phyloP scores from a whole-genome alignment of 257 asterid genomes.

The Solanum gandarillasii region DNA sequence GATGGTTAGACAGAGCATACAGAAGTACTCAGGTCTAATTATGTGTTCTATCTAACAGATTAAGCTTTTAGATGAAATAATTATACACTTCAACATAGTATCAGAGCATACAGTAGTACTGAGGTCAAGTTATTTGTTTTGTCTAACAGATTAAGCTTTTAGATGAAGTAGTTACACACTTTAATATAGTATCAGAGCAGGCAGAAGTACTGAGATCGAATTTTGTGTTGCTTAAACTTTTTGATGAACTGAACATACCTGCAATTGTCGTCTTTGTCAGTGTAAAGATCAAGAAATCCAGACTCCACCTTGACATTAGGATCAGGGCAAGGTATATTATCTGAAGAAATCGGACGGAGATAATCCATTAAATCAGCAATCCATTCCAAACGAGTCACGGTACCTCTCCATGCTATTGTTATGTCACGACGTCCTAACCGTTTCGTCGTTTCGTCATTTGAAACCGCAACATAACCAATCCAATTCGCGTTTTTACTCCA shows the following conservation, averaged over 20 bases:
- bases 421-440: conserved; percentile 35
- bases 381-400: conserved; percentile 41
- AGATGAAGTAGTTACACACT: no score
- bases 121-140: no score
- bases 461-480: conserved; percentile 40
- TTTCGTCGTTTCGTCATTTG: conserved; percentile 23
- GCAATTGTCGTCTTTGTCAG: conserved; percentile 15
- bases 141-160: no score
- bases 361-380: conserved; percentile 23
- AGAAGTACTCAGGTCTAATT: no score
- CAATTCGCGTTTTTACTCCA: conserved; percentile 39
- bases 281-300: conserved; percentile 37
- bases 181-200: no score
- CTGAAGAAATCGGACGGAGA: conserved; percentile 15
- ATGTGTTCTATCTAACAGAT: no score
- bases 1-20: no score
- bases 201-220: no score
- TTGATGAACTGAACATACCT: neutral
- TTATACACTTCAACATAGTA: no score
- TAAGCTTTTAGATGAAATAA: no score
- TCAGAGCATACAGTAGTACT: no score
- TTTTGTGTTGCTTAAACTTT: no score
- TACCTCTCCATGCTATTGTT: conserved; percentile 39
- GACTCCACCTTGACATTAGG: conserved; percentile 23
- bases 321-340: conserved; percentile 28